Evolutionary conservation across 2,329 filamentous ascomycete species (phyloP).

Genomic region (Alternaria longipes): DNA sequence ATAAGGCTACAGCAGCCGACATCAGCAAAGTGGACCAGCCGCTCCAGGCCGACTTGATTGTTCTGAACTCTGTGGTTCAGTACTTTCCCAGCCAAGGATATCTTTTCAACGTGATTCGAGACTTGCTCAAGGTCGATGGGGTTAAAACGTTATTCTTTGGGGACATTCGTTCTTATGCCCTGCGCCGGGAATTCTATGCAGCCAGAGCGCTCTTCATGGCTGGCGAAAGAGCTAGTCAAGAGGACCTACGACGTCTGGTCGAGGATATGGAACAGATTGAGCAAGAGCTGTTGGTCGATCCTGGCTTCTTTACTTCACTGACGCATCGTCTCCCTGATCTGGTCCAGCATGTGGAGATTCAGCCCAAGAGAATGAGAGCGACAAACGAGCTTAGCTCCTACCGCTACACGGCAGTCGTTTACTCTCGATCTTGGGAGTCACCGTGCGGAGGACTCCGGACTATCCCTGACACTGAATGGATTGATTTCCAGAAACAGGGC

Average conservation of each 20-base stretch:
- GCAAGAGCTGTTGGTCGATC: constrained; percentile 8
- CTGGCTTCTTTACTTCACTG: constrained; percentile 10
- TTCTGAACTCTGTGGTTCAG: constrained; percentile 20
- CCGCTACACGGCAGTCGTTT: constrained; percentile 17
- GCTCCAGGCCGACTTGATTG: not conserved
- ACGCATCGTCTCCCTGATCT: not conserved
- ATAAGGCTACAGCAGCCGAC: not conserved
- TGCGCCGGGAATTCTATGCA: constrained; percentile 11
- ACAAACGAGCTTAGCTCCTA: constrained; percentile 24
- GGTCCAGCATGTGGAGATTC: constrained; percentile 13
- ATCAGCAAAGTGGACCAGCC: not conserved
- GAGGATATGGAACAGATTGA: constrained; percentile 4
- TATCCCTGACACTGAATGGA: not conserved
- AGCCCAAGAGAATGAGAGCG: constrained; percentile 17
- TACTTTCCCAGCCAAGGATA: constrained; percentile 24
- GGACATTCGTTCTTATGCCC: constrained; percentile 13
- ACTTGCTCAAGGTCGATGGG: constrained; percentile 1
- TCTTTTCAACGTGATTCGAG: constrained; percentile 8
- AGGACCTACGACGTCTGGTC: constrained; percentile 7
- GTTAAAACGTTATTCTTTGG: constrained; percentile 11
- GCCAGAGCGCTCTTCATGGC: not conserved
- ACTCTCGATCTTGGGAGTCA: not conserved
- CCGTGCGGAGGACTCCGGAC: too few relatives aligned
- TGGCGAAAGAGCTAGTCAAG: not conserved
- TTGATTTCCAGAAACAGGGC: not conserved